A percentile compares a stretch with the other conserved stretches of the same genome.
phyloP scores from a whole-genome alignment of 768 basidiomycete genomes.

The Amanita pallidorosea region DNA sequence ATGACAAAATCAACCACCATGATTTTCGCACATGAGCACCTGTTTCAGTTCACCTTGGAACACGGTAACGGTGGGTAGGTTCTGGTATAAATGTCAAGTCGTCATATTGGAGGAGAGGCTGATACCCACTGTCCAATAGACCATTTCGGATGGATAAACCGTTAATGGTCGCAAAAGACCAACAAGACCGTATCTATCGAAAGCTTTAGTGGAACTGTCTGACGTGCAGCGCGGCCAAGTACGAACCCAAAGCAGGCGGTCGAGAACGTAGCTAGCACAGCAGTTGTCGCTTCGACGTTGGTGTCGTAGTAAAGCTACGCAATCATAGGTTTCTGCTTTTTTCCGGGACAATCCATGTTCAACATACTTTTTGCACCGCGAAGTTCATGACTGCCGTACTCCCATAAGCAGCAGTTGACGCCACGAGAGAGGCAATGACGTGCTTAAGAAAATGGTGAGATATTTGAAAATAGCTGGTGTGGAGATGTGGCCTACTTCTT shows the following conservation, averaged over 20 bases:
- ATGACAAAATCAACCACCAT: background rate
- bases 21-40: background rate
- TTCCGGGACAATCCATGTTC: background rate
- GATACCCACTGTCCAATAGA: slow-evolving; percentile 41
- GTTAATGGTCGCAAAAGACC: slow-evolving; percentile 48
- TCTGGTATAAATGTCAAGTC: slow-evolving; percentile 17
- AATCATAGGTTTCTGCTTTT: background rate
- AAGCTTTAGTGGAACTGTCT: background rate
- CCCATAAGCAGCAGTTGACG: slow-evolving; percentile 43
- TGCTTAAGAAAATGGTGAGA: slow-evolving; percentile 26
- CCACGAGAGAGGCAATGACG: slow-evolving; percentile 43
- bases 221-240: background rate
- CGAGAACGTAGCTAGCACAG: slow-evolving; percentile 52
- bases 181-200: slow-evolving; percentile 42
- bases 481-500: slow-evolving; percentile 32
- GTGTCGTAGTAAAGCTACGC: slow-evolving; percentile 48
- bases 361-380: slow-evolving; percentile 42
- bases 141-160: slow-evolving; percentile 54
- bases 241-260: slow-evolving; percentile 51
- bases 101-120: background rate
- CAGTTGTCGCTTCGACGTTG: slow-evolving; percentile 41
- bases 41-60: slow-evolving; percentile 35
- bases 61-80: slow-evolving; percentile 45
- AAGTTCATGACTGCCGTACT: slow-evolving; percentile 50
- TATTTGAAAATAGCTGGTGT: too few relatives aligned